Conservation (phyloP, 129 eudicot species). For the Calendula officinalis region DNA sequence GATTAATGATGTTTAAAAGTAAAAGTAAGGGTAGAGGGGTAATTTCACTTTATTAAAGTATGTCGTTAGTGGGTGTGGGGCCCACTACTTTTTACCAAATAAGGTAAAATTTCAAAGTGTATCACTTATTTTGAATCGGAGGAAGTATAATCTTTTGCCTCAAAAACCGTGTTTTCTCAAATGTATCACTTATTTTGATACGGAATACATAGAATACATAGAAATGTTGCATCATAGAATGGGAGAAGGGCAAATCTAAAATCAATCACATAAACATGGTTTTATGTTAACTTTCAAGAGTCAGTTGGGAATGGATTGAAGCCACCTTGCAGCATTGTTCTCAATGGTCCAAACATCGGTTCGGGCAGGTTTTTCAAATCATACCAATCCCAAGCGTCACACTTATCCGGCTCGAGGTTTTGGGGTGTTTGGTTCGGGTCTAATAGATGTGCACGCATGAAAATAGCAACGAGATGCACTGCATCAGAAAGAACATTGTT, state of each 20-base stretch:
- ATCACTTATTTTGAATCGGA: no score
- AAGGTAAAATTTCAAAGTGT: no score
- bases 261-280: neutral
- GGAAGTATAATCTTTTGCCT: no score
- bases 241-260: no score
- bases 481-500: slow-evolving; percentile 38
- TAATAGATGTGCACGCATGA: slow-evolving; percentile 55
- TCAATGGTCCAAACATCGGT: slow-evolving; percentile 56
- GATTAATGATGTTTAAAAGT: no score
- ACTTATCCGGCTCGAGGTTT: slow-evolving; percentile 76
- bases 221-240: no score
- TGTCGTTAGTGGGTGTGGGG: no score
- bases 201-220: neutral
- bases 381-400: slow-evolving; percentile 93
- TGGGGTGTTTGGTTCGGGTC: slow-evolving; percentile 51
- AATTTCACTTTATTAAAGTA: no score
- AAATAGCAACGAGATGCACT: slow-evolving; percentile 42
- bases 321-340: slow-evolving; percentile 41
- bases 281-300: slow-evolving; percentile 20
- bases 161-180: no score
- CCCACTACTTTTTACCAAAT: no score
- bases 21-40: no score
- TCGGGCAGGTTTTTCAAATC: slow-evolving; percentile 61
- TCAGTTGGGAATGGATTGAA: slow-evolving; percentile 45
- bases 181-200: no score